A percentile compares a stretch with the other conserved stretches of the same genome.
Conservation (phyloP, 192 early-diverging fungal species). For the Coemansia sp. region DNA sequence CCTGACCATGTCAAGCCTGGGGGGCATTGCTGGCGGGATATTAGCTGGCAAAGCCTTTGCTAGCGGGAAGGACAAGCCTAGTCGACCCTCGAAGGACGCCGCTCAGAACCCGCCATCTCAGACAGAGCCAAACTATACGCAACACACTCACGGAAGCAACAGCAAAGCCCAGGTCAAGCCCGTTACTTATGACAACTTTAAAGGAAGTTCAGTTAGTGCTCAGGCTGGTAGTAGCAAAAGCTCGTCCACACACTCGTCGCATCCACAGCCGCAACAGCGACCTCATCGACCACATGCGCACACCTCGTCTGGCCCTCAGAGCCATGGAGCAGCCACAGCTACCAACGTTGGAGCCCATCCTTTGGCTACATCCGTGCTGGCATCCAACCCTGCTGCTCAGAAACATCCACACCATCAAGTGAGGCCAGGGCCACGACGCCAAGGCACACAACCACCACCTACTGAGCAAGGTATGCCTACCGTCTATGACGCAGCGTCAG, state of each 20-base stretch:
- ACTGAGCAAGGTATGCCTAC: not conserved
- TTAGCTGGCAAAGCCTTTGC: not conserved
- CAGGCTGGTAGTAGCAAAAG: conserved; percentile 12
- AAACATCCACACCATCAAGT: not conserved
- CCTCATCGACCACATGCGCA: not conserved
- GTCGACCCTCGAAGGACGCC: not conserved
- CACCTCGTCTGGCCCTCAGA: not conserved
- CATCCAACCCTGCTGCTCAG: not conserved
- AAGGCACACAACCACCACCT: not conserved
- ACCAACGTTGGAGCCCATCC: conserved; percentile 20
- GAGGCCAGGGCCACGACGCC: not conserved
- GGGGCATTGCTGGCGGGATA: not conserved
- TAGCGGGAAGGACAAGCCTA: not conserved
- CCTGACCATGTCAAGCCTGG: not conserved
- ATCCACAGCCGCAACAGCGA: not conserved
- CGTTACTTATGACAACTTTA: conserved; percentile 15
- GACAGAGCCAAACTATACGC: conserved; percentile 18
- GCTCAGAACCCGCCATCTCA: not conserved
- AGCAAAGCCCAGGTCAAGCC: conserved; percentile 24
- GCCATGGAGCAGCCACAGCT: not conserved
- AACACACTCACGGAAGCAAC: conserved; percentile 18
- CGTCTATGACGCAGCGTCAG: conserved; percentile 5
- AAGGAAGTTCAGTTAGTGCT: conserved; percentile 15
- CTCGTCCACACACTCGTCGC: not conserved
- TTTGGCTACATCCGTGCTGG: conserved; percentile 28